These are phyloP conservation scores for Neurospora sp. DNA, from an alignment of 495 filamentous ascomycete genomes.

Conservation along the genomic window DNA sequence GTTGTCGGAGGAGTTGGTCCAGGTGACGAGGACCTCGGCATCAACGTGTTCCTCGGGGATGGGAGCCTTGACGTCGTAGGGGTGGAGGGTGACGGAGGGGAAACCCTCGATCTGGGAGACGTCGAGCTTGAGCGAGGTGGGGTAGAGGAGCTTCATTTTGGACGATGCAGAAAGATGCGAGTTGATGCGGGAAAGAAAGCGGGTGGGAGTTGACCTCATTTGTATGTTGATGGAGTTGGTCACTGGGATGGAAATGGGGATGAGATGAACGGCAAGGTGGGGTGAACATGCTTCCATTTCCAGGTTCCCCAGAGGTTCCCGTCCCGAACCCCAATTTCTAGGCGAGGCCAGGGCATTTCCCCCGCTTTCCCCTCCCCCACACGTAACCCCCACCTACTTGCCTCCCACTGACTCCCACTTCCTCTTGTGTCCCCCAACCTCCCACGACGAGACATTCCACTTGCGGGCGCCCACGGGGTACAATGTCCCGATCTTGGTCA, in stretches of 20 bases:
- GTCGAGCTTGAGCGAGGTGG: conserved; percentile 45
- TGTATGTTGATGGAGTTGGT: not conserved
- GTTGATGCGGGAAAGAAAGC: not conserved
- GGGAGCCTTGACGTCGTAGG: conserved; percentile 43
- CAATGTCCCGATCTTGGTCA: not conserved
- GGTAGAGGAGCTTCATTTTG: conserved; percentile 53
- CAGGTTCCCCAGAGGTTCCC: not conserved
- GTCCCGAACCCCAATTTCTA: not conserved
- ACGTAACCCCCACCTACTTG: not conserved
- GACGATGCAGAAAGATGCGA: not conserved
- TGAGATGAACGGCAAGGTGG: not conserved
- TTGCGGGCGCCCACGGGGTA: not conserved
- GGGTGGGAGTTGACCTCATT: not conserved
- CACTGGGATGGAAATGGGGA: not conserved
- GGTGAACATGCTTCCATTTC: not conserved
- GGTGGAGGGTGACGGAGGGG: conserved; percentile 34
- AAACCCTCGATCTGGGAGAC: conserved; percentile 41
- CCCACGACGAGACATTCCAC: too few species aligned
- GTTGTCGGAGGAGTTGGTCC: conserved; percentile 43
- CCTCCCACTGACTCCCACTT: not conserved
- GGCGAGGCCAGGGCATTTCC: not conserved
- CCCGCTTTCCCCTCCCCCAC: not conserved
- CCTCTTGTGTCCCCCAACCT: not conserved
- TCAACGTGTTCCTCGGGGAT: conserved; percentile 43
- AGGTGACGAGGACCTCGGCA: conserved; percentile 47